Evolutionary conservation across 2,329 filamentous ascomycete species (phyloP).

Genomic region (Colletotrichum gloeosporioides): DNA sequence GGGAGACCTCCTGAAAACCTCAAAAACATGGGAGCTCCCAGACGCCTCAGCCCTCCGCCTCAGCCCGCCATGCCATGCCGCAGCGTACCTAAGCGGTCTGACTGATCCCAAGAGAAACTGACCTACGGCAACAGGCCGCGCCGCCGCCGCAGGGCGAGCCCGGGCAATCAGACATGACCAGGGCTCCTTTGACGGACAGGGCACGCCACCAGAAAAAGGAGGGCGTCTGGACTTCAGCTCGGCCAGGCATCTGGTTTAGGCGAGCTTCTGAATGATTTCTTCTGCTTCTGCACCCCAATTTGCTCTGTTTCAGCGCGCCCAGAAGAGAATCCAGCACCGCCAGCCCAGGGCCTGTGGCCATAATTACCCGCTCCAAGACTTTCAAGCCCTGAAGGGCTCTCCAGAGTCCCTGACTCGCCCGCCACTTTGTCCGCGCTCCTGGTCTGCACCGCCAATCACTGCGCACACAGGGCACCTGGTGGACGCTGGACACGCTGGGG

Average conservation of each 20-base stretch:
- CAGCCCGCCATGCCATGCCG: background rate
- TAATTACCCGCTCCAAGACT: background rate
- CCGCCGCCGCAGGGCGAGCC: background rate
- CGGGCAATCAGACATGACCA: background rate
- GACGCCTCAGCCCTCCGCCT: background rate
- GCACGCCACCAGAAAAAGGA: background rate
- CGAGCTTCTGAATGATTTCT: background rate
- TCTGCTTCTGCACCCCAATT: background rate
- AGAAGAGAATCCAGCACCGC: conserved; percentile 1
- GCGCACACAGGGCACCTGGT: background rate
- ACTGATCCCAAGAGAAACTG: background rate
- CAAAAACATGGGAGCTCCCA: background rate
- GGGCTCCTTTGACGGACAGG: background rate
- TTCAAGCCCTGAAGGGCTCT: background rate
- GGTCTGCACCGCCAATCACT: background rate
- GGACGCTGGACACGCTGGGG: background rate
- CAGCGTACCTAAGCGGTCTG: background rate
- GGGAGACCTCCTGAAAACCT: background rate
- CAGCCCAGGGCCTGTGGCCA: background rate
- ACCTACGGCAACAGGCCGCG: background rate
- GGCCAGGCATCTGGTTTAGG: background rate
- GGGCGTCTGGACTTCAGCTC: background rate
- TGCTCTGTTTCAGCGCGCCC: conserved; percentile 4
- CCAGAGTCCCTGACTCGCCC: conserved; percentile 3
- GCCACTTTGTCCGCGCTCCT: background rate